phyloP scores from a whole-genome alignment of 768 basidiomycete species.

The Boletus bicolor region DNA sequence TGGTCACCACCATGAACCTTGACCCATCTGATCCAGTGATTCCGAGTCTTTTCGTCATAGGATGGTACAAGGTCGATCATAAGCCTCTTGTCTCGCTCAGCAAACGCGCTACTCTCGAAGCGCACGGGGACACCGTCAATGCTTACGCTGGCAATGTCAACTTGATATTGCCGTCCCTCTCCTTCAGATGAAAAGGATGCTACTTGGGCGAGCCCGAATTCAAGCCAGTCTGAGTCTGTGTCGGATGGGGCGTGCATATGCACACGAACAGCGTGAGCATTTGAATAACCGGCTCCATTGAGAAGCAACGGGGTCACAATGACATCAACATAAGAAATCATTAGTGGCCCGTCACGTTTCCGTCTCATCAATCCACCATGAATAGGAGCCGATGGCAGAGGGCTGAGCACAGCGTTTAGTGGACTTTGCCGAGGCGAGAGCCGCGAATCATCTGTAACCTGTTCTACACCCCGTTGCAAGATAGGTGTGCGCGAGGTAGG shows the following conservation, averaged over 20 bases:
- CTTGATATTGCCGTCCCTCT: constrained; percentile 36
- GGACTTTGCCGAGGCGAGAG: constrained; percentile 22
- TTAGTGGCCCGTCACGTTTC: constrained; percentile 52
- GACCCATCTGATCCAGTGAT: constrained; percentile 65
- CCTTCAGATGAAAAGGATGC: constrained; percentile 16
- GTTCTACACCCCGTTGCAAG: constrained; percentile 20
- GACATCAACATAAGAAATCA: constrained; percentile 58
- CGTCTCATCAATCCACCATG: constrained; percentile 35
- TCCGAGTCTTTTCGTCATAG: constrained; percentile 52
- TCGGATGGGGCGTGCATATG: constrained; percentile 54
- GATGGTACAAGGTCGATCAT: constrained; percentile 37
- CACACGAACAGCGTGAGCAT: constrained; percentile 59
- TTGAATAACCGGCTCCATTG: constrained; percentile 27
- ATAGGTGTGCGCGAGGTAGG: constrained; percentile 29
- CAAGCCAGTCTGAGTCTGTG: constrained; percentile 67
- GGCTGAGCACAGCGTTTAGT: constrained; percentile 11
- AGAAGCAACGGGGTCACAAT: constrained; percentile 50
- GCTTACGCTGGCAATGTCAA: constrained; percentile 53
- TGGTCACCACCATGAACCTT: constrained; percentile 53
- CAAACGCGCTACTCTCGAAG: constrained; percentile 49
- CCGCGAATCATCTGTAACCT: constrained; percentile 18
- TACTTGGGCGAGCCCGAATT: constrained; percentile 66
- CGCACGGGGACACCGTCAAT: constrained; percentile 64
- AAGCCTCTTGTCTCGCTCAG: constrained; percentile 34
- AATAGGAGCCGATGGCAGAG: constrained; percentile 12